phyloP scores from a whole-genome alignment of 129 eudicot genomes.

The Erigeron canadensis region DNA sequence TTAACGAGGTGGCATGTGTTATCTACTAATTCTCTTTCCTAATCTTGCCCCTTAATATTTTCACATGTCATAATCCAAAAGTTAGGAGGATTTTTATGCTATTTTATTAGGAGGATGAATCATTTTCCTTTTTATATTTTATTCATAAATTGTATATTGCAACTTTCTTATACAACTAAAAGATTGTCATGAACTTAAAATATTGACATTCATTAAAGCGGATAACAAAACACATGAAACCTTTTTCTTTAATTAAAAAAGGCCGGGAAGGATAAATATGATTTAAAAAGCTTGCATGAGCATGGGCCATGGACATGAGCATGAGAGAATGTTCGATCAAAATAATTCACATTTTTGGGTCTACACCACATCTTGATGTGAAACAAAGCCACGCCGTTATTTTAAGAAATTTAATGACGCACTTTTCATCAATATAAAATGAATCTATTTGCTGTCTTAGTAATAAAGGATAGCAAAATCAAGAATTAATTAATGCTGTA shows the following conservation, averaged over 20 bases:
- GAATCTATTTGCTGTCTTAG: background rate
- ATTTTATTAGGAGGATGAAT: too few relatives aligned
- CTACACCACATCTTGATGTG: conserved; percentile 34
- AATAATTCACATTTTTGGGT: conserved; percentile 24
- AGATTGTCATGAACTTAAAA: background rate
- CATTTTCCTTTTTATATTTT: too few relatives aligned
- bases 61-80: too few relatives aligned
- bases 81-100: too few relatives aligned
- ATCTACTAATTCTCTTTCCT: too few relatives aligned
- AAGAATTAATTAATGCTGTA: too few relatives aligned
- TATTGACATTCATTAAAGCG: background rate
- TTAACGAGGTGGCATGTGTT: too few relatives aligned
- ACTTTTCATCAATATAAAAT: background rate
- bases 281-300: conserved; percentile 17
- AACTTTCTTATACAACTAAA: background rate
- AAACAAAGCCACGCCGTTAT: conserved; percentile 40
- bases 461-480: too few relatives aligned
- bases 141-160: too few relatives aligned
- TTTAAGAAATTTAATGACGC: conserved; percentile 13
- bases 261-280: background rate
- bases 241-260: background rate
- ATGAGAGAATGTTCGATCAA: conserved; percentile 36
- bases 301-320: conserved; percentile 37
- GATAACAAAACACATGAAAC: background rate
- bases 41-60: too few relatives aligned